Evolutionary conservation across 1,284 basidiomycete genomes (phyloP).

Genomic region (Papiliotrema nemorosa): DNA sequence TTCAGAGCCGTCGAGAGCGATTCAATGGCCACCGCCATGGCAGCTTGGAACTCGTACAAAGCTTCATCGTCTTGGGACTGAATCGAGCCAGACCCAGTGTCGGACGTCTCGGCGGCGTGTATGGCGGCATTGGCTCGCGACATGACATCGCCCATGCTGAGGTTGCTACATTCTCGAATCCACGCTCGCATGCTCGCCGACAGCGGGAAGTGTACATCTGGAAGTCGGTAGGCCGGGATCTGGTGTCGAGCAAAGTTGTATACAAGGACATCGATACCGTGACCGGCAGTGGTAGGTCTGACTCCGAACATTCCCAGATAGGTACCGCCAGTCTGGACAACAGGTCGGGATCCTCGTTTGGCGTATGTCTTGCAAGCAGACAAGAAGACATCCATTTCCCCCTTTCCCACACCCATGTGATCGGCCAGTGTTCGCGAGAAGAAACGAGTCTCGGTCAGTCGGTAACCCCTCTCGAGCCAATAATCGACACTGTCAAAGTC

Average conservation of each 20-base stretch:
- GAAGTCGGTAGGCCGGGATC: conserved; percentile 55
- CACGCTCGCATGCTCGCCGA: conserved; percentile 49
- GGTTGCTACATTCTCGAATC: conserved; percentile 47
- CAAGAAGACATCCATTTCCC: conserved; percentile 53
- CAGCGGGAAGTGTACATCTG: conserved; percentile 51
- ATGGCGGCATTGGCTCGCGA: conserved; percentile 48
- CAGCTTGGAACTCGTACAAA: conserved; percentile 53
- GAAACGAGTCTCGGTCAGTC: conserved; percentile 54
- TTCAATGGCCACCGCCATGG: conserved; percentile 53
- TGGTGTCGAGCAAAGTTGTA: conserved; percentile 56
- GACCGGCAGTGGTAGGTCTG: conserved; percentile 44
- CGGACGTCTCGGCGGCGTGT: conserved; percentile 38
- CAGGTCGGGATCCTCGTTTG: conserved; percentile 52
- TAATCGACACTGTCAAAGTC: conserved; percentile 46
- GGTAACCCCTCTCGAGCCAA: conserved; percentile 53
- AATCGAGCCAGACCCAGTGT: conserved; percentile 31
- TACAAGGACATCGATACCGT: conserved; percentile 51
- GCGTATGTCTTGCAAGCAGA: conserved; percentile 54
- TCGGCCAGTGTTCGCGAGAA: conserved; percentile 52
- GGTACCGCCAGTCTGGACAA: conserved; percentile 53
- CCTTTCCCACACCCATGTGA: conserved; percentile 50
- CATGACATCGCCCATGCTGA: conserved; percentile 51
- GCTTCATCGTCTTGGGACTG: conserved; percentile 40
- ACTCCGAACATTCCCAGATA: conserved; percentile 55
- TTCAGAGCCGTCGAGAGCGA: conserved; percentile 51